These are phyloP conservation scores for Apiotrichum gamsii DNA, from an alignment of 1,284 basidiomycete genomes.

Conservation along the genomic window DNA sequence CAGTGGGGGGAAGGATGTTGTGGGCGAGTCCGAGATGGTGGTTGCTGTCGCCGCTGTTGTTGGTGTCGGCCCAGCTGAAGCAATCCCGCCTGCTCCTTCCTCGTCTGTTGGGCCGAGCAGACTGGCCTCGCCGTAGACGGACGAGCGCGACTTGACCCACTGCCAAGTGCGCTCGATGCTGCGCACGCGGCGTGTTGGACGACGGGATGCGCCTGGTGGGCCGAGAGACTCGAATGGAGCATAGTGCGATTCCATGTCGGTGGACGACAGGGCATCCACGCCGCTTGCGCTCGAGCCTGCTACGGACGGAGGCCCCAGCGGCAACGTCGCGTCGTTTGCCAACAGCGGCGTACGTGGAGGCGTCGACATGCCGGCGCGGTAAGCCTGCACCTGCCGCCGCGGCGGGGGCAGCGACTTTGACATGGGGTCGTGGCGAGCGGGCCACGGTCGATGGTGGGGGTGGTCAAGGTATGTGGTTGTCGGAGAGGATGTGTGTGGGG, in stretches of 20 bases:
- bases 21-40: too few relatives aligned
- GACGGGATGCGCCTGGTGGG: constrained; percentile 14
- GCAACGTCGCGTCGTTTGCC: constrained; percentile 1
- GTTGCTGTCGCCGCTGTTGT: neutral
- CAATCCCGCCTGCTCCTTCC: neutral
- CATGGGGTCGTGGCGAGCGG: neutral
- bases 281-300: constrained; percentile 15
- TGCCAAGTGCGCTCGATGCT: constrained; percentile 19
- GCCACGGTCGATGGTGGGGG: too few relatives aligned
- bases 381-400: constrained; percentile 5
- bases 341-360: neutral
- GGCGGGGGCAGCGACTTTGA: neutral
- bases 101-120: constrained; percentile 7
- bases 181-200: constrained; percentile 14
- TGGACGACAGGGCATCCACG: constrained; percentile 8
- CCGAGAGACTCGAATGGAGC: constrained; percentile 13
- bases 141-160: constrained; percentile 20
- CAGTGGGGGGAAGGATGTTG: too few relatives aligned
- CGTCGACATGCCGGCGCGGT: neutral
- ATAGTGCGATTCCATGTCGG: constrained; percentile 17
- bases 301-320: constrained; percentile 9
- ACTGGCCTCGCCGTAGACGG: constrained; percentile 14
- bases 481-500: neutral
- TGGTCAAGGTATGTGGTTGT: neutral
- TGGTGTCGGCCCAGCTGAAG: neutral